Base-by-base conservation (phyloP, 2,329 filamentous ascomycete species). In the Diaporthe helianthi region DNA sequence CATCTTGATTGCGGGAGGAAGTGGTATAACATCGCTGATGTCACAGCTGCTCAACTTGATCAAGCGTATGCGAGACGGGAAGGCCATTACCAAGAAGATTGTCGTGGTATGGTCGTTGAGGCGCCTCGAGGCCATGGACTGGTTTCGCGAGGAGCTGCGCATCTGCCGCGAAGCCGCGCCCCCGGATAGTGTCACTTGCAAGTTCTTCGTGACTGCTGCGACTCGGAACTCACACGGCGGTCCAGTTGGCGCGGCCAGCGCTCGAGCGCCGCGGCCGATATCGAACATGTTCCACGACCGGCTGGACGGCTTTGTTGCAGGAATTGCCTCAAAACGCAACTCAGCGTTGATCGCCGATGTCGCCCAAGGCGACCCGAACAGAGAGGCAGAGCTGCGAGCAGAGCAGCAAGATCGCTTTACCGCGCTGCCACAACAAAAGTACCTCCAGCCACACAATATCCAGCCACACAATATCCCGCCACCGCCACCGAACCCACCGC, bases 81-180 rank as follows among this genome's bases (percentile, higher is more conserved):
- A 97, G 79, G 94, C 95, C 41, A 93, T 97, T 53, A 98, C 94
- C 2, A 93, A 92, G 78, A 93, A 91, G 73, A 91, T 98, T 6
- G 91, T 96, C 19, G 93, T 98, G 1, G 88, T 98, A n/a, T 98
- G 95, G 95, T 90, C 94, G 6, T 84, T 98, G 73, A 97, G 96
- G 80, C 89, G 92, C 68, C 89, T 96, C 17, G 95, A 98, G 79
- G 93, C 93, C 1, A 93, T 98, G 90, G 93, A 98, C 78, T 98
- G 95, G 95, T 98, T 98, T 85, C 92, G 93, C 73, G 94, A 98
- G 80, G 95, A 98, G 79, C 85, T 98, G 69, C 89, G 94, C 58
- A 97, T 98, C 75, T 97, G 95, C 80, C 89, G 93, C 75, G 93
- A 98, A 79, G 91, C 90, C 61, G 94, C 95, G 12, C 95, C 95